Evolutionary conservation across 1,284 basidiomycete species (phyloP), one percentile per base, ranked within the genome.

Genomic region (Trichosporon asahii): DNA sequence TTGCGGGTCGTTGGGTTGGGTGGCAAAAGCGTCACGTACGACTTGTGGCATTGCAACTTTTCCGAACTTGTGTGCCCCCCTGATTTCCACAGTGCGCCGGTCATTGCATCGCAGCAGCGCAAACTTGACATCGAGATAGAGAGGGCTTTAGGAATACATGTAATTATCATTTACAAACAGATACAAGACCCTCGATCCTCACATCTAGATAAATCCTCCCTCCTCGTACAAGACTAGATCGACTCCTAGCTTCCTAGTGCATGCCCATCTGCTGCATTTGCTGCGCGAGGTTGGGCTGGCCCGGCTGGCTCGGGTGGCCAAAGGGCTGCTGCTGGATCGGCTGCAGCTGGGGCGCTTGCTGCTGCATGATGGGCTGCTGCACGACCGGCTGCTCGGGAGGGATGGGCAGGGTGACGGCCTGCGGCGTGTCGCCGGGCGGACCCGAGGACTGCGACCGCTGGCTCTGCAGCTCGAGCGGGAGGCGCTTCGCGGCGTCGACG

Each of bases 401-500:
- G 3, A 31, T 31, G 2, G 57, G 18, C 29, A 33, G 57, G 18
- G 57, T 31, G 15, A 31, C 57, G 15, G 57, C 18, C 57, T 29
- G 29, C 15, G 57, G 57, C 29, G 27, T 31, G 15, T 61, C 29
- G 23, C 49, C 49, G 2, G 49, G 49, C 21, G 57, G 57, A 2
- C 57, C 57, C 11, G 57, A 31, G 21, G 57, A 61, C 27, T 21
- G 18, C 14, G 57, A 61, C 27, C 57, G 57, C 71, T 72, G 68
- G 68, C 68, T 71, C 64, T 70, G 72, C 33, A 73, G 63, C 31
- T 71, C 72, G 31, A 60, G 21, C 0, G 70, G 70, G 27, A 73
- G 66, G 23, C 55, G 35, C 18, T 68, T 66, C 21, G 70, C 72
- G 15, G 68, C 70, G 7, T 73, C 72, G 66, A 73, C 64, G 21